phyloP scores from a whole-genome alignment of 352 stramenopile genomes.

The Globisporangium splendens region DNA sequence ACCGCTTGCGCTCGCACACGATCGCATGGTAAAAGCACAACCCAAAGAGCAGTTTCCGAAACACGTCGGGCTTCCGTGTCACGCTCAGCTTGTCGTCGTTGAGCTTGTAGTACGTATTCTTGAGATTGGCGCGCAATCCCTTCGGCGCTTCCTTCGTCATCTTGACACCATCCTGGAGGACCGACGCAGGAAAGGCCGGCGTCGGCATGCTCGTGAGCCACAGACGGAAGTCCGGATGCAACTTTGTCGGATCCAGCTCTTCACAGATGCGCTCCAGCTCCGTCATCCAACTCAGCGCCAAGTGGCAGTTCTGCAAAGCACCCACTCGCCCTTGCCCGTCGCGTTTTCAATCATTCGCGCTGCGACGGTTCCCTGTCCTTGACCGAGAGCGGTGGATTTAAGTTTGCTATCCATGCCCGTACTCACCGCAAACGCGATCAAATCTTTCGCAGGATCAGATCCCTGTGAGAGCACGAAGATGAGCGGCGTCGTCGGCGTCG shows the following conservation, averaged over 20 bases:
- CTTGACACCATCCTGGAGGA: slow-evolving; percentile 95
- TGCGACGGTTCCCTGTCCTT: slow-evolving; percentile 90
- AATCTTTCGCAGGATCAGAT: slow-evolving; percentile 92
- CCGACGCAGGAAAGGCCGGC: slow-evolving; percentile 84
- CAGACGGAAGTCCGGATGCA: slow-evolving; percentile 91
- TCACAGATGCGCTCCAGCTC: slow-evolving; percentile 95
- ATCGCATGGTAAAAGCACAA: slow-evolving; percentile 91
- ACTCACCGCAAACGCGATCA: slow-evolving; percentile 87
- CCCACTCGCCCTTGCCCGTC: slow-evolving; percentile 90
- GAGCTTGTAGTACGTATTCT: slow-evolving; percentile 94
- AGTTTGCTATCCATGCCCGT: slow-evolving; percentile 89
- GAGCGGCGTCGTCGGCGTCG: slow-evolving; percentile 85
- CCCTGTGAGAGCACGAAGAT: slow-evolving; percentile 94
- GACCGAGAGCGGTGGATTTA: slow-evolving; percentile 91
- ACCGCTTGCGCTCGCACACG: slow-evolving; percentile 93
- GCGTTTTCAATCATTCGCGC: slow-evolving; percentile 89
- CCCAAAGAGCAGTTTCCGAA: slow-evolving; percentile 94
- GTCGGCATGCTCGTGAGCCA: slow-evolving; percentile 92
- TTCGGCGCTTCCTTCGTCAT: slow-evolving; percentile 97
- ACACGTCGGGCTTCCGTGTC: slow-evolving; percentile 85
- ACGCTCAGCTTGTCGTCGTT: slow-evolving; percentile 82
- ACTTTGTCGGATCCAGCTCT: slow-evolving; percentile 73
- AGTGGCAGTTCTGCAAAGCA: slow-evolving; percentile 94
- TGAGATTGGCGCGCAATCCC: slow-evolving; percentile 91
- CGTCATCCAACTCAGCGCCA: slow-evolving; percentile 94